Evolutionary conservation across 2,329 filamentous ascomycete species (phyloP).

Genomic region (Dactylellina haptotyla): DNA sequence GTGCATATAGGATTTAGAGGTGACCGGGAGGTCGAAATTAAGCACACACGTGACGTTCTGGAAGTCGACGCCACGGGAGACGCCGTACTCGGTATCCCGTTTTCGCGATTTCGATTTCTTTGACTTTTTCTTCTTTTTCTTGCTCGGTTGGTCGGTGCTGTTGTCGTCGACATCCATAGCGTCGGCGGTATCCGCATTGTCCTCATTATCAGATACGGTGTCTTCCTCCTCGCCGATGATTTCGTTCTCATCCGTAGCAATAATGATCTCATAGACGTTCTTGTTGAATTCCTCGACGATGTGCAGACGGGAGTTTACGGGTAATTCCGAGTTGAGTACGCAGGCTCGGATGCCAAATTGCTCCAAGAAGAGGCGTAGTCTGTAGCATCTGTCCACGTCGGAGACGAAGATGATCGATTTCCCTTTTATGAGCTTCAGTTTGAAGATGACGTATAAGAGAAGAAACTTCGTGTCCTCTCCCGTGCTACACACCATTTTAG

Average conservation of each 20-base stretch:
- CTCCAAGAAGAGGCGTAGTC: slow-evolving; percentile 92
- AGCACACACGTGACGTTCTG: slow-evolving; percentile 92
- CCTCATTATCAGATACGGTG: slow-evolving; percentile 52
- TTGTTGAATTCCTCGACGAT: slow-evolving; percentile 98
- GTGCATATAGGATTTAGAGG: slow-evolving; percentile 94
- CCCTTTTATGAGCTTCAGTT: slow-evolving; percentile 90
- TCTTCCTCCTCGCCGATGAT: slow-evolving; percentile 74
- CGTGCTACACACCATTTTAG: slow-evolving; percentile 67
- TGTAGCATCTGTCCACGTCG: slow-evolving; percentile 88
- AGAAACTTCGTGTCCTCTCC: slow-evolving; percentile 98
- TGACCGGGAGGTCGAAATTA: slow-evolving; percentile 93
- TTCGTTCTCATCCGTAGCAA: slow-evolving; percentile 92
- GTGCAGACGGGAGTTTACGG: slow-evolving; percentile 90
- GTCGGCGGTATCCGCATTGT: slow-evolving; percentile 54
- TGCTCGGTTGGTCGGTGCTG: slow-evolving; percentile 57
- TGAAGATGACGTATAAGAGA: slow-evolving; percentile 91
- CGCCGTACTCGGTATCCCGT: slow-evolving; percentile 85
- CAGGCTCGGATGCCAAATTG: slow-evolving; percentile 95
- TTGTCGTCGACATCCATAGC: slow-evolving; percentile 59
- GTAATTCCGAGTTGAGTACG: slow-evolving; percentile 92
- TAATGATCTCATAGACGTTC: slow-evolving; percentile 96
- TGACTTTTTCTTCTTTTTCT: slow-evolving; percentile 69
- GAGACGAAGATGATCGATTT: slow-evolving; percentile 87
- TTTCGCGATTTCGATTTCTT: slow-evolving; percentile 69
- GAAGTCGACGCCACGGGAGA: slow-evolving; percentile 97